Conservation (phyloP, 768 basidiomycete genomes). For the Lentinula lateritia region DNA sequence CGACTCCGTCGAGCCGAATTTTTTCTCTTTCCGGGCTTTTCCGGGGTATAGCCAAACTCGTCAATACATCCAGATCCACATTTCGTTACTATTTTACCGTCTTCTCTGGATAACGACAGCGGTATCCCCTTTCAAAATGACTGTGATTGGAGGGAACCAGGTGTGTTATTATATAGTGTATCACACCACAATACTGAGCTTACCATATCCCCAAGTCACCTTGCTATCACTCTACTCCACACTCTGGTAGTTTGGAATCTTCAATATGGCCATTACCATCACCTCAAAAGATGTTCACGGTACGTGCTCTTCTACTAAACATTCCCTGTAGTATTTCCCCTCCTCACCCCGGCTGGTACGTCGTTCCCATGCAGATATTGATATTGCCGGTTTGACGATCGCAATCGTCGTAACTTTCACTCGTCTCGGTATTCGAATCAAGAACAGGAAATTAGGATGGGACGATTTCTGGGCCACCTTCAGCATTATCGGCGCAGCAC, state of each 20-base stretch:
- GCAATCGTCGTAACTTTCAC: not conserved
- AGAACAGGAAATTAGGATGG: not conserved
- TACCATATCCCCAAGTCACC: not conserved
- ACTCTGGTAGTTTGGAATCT: not conserved
- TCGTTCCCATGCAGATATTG: not conserved
- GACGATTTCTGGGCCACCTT: constrained; percentile 1
- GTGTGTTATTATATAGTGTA: no score
- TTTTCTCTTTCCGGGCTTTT: no score
- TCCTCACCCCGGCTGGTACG: not conserved
- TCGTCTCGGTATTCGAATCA: not conserved
- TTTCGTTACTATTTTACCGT: not conserved
- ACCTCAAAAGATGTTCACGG: not conserved
- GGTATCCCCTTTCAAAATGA: not conserved
- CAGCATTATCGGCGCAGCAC: not conserved
- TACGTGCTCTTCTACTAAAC: not conserved
- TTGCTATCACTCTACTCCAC: not conserved
- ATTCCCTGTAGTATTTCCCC: not conserved
- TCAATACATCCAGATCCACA: not conserved
- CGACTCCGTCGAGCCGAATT: no score
- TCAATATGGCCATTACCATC: not conserved
- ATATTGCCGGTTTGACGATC: not conserved
- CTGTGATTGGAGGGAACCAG: not conserved
- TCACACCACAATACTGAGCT: not conserved
- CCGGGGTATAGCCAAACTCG: not conserved
- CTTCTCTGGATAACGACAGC: not conserved